These are phyloP conservation scores for Cyphellophora europaea DNA, from an alignment of 2,329 filamentous ascomycete genomes.

Conservation along the genomic window DNA sequence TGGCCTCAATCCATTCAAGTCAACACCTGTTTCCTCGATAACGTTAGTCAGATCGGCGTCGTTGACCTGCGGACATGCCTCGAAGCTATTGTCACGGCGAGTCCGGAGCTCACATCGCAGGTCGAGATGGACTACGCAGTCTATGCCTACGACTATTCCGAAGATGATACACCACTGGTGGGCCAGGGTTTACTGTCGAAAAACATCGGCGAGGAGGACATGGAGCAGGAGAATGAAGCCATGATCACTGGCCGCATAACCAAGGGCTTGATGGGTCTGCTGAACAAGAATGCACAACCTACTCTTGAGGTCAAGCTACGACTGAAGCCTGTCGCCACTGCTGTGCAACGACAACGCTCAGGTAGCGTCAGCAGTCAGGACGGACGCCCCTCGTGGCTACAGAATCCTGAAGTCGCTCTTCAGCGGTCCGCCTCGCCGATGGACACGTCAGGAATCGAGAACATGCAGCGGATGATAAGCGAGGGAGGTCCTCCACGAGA, in stretches of 20 bases:
- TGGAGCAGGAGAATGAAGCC: constrained; percentile 23
- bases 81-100: constrained; percentile 66
- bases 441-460: constrained; percentile 33
- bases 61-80: constrained; percentile 82
- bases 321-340: constrained; percentile 60
- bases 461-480: constrained; percentile 34
- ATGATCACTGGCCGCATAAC: constrained; percentile 85
- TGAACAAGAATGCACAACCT: constrained; percentile 70
- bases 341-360: constrained; percentile 13
- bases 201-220: constrained; percentile 52
- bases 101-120: constrained; percentile 74
- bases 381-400: constrained; percentile 12
- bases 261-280: constrained; percentile 74
- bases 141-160: constrained; percentile 93
- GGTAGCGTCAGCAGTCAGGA: constrained; percentile 18
- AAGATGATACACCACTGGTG: constrained; percentile 84
- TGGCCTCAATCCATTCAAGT: constrained; percentile 71
- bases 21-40: constrained; percentile 72
- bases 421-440: constrained; percentile 26
- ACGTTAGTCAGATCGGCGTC: constrained; percentile 71
- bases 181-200: constrained; percentile 93
- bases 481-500: constrained; percentile 18
- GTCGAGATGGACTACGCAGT: constrained; percentile 81
- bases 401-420: constrained; percentile 2
- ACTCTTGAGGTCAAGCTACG: constrained; percentile 89